Evolutionary conservation across 495 filamentous ascomycete genomes (phyloP).

Genomic region (Penicillium waksmanii): DNA sequence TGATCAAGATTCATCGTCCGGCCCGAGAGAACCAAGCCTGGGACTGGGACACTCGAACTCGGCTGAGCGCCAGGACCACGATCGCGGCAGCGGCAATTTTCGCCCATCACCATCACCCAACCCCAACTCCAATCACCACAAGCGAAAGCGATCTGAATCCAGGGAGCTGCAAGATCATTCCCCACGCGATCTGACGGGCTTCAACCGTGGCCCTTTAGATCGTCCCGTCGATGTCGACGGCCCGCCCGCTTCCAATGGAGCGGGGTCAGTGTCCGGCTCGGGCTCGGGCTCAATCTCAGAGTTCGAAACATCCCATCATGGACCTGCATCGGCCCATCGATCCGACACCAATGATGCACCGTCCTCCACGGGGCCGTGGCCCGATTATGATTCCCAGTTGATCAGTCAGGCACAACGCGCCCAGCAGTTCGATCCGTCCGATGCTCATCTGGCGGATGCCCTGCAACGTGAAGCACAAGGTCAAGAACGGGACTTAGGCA

Average conservation of each 20-base stretch:
- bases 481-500: conserved; percentile 41
- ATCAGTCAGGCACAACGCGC: conserved; percentile 48
- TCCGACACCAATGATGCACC: conserved; percentile 38
- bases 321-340: conserved; percentile 29
- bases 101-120: conserved; percentile 28
- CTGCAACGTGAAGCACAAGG: conserved; percentile 54
- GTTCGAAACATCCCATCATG: conserved; percentile 32
- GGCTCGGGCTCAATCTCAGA: conserved; percentile 28
- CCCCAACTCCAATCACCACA: conserved; percentile 24
- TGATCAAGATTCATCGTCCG: conserved; percentile 6
- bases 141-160: conserved; percentile 49
- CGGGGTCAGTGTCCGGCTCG: conserved; percentile 23
- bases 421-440: conserved; percentile 54
- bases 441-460: conserved; percentile 53
- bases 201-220: conserved; percentile 1
- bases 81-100: conserved; percentile 17
- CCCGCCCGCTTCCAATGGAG: conserved; percentile 24
- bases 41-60: neutral
- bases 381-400: conserved; percentile 47
- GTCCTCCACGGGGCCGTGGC: conserved; percentile 40
- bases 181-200: neutral
- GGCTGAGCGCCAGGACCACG: neutral
- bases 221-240: conserved; percentile 13
- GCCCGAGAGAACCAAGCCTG: neutral
- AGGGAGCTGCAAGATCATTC: conserved; percentile 33